Evolutionary conservation across 2,329 filamentous ascomycete species (phyloP), one percentile per base, ranked within the genome.

Genomic region (Teratosphaeria pseudoeucalypti): DNA sequence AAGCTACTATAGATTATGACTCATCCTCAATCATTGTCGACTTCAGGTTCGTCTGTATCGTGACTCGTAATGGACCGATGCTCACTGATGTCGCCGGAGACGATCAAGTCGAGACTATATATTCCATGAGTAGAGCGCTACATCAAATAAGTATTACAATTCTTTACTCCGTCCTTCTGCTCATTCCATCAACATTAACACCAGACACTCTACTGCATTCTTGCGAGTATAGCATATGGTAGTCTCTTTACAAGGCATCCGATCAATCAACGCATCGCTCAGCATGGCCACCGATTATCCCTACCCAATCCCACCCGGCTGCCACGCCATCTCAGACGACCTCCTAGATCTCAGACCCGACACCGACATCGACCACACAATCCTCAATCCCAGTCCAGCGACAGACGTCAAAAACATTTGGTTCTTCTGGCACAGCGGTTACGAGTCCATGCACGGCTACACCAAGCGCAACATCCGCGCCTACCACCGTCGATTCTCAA

Each of bases 301-400:
- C 58, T 65, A 65, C 54, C 34, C 34, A 23, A 49, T 62, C 12
- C 77, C 77, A 1, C 19, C 58, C 57, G 77, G 79, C n/a, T 60
- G 79, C 32, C 72, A 78, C 60, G 65, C 64, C 19, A 75, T 81
- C 34, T 74, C 78, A 0, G 39, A 57, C 1, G 58, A 75, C 6
- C 64, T 73, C 5, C 65, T 82, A 9, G 79, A 82, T 60, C 68
- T 77, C 3, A 75, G 79, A 9, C 65, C 78, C 2, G 79, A 82
- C 56, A 62, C 69, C 3, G 75, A 78, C 60, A 70, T 82, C 32
- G 79, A 82, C 59, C 58, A 72, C 16, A 73, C 73, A 11, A 63
- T 82, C 34, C 64, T 75, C 0, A 66, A 77, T 56, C 76, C 75
- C 0, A 64, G 63, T 72, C 72, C 73, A 1, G 61, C 74, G n/a